A percentile compares a stretch with the other conserved stretches of the same genome.
Evolutionary conservation across 192 early-diverging fungal genomes (phyloP).

Genomic region (Linderina pennispora): DNA sequence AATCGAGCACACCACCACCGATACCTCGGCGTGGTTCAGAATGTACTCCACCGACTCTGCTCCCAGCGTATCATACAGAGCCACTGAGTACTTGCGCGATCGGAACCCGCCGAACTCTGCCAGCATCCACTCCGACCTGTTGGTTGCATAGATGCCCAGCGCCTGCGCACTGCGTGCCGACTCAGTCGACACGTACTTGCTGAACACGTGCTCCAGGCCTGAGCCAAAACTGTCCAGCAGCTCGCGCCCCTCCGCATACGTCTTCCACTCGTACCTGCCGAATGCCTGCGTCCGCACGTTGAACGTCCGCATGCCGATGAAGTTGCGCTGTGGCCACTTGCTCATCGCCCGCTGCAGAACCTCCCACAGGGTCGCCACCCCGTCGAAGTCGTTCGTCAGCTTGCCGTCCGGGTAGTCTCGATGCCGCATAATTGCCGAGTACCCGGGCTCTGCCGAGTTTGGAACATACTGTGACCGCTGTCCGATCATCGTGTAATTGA

Average conservation of each 20-base stretch:
- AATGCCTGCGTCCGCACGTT: slow-evolving; percentile 51
- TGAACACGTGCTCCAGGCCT: slow-evolving; percentile 57
- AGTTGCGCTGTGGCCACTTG: slow-evolving; percentile 42
- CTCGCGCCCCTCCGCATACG: slow-evolving; percentile 51
- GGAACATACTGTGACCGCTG: slow-evolving; percentile 30
- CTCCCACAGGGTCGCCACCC: slow-evolving; percentile 31
- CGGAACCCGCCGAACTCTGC: slow-evolving; percentile 59
- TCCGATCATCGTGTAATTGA: no score
- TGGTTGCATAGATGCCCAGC: slow-evolving; percentile 70
- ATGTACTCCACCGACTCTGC: slow-evolving; percentile 76
- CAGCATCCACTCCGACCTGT: slow-evolving; percentile 72
- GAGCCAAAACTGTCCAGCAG: slow-evolving; percentile 61
- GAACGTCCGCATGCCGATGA: slow-evolving; percentile 57
- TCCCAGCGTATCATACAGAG: slow-evolving; percentile 87
- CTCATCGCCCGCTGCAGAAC: slow-evolving; percentile 32
- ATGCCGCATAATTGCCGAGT: slow-evolving; percentile 36
- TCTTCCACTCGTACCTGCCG: slow-evolving; percentile 60
- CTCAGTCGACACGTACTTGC: slow-evolving; percentile 20
- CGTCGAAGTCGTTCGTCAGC: slow-evolving; percentile 6
- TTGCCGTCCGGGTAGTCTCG: slow-evolving; percentile 10
- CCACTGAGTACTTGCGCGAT: slow-evolving; percentile 60
- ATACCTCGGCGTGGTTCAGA: slow-evolving; percentile 70
- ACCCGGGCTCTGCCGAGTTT: slow-evolving; percentile 30
- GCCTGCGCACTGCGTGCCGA: slow-evolving; percentile 14
- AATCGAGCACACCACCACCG: slow-evolving; percentile 57